Conservation (phyloP, 2,329 filamentous ascomycete genomes). For the Epichloe gansuensis region DNA sequence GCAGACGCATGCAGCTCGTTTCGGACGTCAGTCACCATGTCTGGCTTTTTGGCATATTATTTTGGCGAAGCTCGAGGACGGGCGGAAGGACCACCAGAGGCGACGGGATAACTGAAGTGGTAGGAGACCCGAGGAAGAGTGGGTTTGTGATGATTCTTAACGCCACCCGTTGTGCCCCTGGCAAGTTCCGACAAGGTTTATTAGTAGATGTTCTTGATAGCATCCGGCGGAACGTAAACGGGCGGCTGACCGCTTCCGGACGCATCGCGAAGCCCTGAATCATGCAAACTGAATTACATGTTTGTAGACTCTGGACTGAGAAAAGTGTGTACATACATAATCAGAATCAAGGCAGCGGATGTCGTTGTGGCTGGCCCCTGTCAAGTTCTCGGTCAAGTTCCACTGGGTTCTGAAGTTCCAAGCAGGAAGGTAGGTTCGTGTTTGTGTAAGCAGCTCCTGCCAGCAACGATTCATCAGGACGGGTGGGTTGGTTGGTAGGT, state of each 20-base stretch:
- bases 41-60: too few species aligned
- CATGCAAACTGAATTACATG: background rate
- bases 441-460: background rate
- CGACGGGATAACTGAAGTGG: background rate
- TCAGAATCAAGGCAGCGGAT: background rate
- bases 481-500: too few species aligned
- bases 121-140: background rate
- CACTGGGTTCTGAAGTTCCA: too few species aligned
- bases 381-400: too few species aligned
- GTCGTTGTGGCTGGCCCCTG: background rate
- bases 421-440: background rate
- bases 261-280: background rate
- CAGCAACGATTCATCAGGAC: background rate
- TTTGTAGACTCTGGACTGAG: background rate
- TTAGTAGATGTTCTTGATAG: background rate
- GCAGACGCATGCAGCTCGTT: too few species aligned
- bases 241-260: background rate
- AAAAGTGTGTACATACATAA: background rate
- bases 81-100: too few species aligned
- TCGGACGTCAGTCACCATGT: too few species aligned
- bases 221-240: background rate
- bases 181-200: constrained; percentile 2
- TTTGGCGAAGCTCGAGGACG: too few species aligned
- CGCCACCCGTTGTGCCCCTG: background rate
- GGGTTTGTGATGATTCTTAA: background rate